Evolutionary conservation across 1,284 basidiomycete species (phyloP), one percentile per base, ranked within the genome.

Genomic region (Boletus albobrunnescens): DNA sequence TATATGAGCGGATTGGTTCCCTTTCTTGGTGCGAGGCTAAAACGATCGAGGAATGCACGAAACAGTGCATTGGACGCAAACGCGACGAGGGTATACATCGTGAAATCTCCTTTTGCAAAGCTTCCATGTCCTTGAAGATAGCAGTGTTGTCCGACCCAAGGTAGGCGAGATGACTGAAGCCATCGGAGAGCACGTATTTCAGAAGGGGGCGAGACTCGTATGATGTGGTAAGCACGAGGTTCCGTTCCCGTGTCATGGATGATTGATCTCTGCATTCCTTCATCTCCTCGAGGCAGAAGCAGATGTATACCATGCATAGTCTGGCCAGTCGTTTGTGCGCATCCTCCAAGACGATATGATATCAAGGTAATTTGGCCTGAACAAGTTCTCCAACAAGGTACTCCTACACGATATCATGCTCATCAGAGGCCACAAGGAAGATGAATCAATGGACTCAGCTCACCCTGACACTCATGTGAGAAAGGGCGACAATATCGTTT

Each of bases 391-490:
- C 53, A 2, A 55, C 10, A 6, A 53, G 53, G 12, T 53, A 53
- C 4, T 55, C 38, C 53, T 55, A 13, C 8, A 24, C 7, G 5
- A n/a, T 23, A 30, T 8, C 1, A 14, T 14, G 14, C 14, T 30
- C 28, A 8, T 32, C 19, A 52, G 13, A 3, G 2, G 2, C n/a
- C 26, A n/a, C 13, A 4, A 14, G 3, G 8, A 9, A 32, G 16
- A 2, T 1, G 12, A 11, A 1, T n/a, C 14, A 13, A 12, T 12
- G 42, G 13, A 16, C 5, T 7, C 6, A 17, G 17, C 40, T 26
- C 24, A 53, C 53, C 38, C 41, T 53, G 20, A 53, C 53, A 41
- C 51, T 55, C 48, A 55, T 51, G 9, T 55, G 52, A 22, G 52
- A 54, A 4, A 52, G 53, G 0, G 53, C 19, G 9, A 53, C 7